These are phyloP conservation scores for Aureobasidium leucospermi DNA, from an alignment of 2,329 filamentous ascomycete genomes.

Conservation along the genomic window DNA sequence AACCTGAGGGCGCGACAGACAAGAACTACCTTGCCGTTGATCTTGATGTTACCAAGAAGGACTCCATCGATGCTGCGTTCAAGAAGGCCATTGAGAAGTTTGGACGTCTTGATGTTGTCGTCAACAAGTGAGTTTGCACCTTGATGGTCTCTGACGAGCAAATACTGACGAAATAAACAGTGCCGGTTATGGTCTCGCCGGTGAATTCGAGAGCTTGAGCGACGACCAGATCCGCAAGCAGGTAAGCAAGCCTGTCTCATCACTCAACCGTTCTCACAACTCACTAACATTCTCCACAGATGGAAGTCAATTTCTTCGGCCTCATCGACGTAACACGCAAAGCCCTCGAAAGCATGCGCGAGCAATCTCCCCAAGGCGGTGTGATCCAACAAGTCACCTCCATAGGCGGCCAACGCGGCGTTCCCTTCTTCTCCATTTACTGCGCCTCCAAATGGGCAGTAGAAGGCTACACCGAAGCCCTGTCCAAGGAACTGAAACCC, in stretches of 20 bases:
- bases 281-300: constrained; percentile 28
- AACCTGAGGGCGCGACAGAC: constrained; percentile 32
- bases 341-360: constrained; percentile 39
- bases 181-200: constrained; percentile 50
- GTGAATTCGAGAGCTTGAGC: constrained; percentile 46
- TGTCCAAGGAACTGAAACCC: constrained; percentile 36
- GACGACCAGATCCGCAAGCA: constrained; percentile 40
- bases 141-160: too few relatives aligned
- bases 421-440: constrained; percentile 36
- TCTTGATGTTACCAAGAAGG: constrained; percentile 45
- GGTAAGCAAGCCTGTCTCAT: neutral
- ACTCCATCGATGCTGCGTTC: constrained; percentile 41
- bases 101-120: constrained; percentile 50
- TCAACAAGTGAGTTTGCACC: constrained; percentile 43
- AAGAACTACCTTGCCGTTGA: constrained; percentile 43
- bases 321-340: constrained; percentile 46
- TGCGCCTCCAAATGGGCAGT: constrained; percentile 40
- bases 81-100: constrained; percentile 42
- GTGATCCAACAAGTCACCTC: constrained; percentile 50
- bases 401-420: constrained; percentile 42
- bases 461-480: constrained; percentile 41
- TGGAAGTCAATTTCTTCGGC: constrained; percentile 56
- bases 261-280: neutral
- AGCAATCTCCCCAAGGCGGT: constrained; percentile 42
- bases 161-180: neutral